A percentile compares a stretch with the other conserved stretches of the same genome.
phyloP scores from a whole-genome alignment of 306 rosid genomes.

The Styphnolobium japonicum region DNA sequence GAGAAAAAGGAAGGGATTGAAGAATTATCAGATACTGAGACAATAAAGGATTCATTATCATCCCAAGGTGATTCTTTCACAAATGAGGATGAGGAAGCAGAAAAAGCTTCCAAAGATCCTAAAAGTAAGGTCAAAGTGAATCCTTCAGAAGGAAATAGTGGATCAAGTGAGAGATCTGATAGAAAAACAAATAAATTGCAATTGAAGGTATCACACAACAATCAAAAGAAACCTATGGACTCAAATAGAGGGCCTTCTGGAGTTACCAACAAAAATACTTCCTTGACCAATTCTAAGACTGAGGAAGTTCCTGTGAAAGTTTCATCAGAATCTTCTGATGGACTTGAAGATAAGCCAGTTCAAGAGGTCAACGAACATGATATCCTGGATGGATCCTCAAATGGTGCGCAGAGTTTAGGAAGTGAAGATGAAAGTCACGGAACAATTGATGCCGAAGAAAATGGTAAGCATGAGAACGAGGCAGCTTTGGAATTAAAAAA shows the following conservation, averaged over 20 bases:
- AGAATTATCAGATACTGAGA: constrained; percentile 72
- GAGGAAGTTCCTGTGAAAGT: constrained; percentile 40
- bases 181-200: constrained; percentile 38
- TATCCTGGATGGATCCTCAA: constrained; percentile 51
- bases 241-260: constrained; percentile 39
- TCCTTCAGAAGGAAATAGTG: constrained; percentile 40
- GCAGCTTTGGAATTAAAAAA: constrained; percentile 44
- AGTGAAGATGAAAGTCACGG: constrained; percentile 45
- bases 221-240: constrained; percentile 43
- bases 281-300: constrained; percentile 37
- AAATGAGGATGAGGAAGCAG: constrained; percentile 62
- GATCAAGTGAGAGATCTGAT: constrained; percentile 46
- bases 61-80: constrained; percentile 64
- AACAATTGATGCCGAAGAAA: constrained; percentile 40
- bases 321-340: constrained; percentile 58
- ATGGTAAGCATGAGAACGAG: constrained; percentile 42
- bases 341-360: constrained; percentile 53
- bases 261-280: constrained; percentile 35
- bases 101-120: constrained; percentile 45
- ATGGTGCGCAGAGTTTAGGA: constrained; percentile 42
- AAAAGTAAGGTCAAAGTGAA: constrained; percentile 34
- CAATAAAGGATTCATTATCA: constrained; percentile 64
- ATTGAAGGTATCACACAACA: constrained; percentile 31
- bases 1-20: constrained; percentile 57
- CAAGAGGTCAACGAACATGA: constrained; percentile 45